Evolutionary conservation across 1,284 basidiomycete genomes (phyloP).

Genomic region (Puccinia hordei): DNA sequence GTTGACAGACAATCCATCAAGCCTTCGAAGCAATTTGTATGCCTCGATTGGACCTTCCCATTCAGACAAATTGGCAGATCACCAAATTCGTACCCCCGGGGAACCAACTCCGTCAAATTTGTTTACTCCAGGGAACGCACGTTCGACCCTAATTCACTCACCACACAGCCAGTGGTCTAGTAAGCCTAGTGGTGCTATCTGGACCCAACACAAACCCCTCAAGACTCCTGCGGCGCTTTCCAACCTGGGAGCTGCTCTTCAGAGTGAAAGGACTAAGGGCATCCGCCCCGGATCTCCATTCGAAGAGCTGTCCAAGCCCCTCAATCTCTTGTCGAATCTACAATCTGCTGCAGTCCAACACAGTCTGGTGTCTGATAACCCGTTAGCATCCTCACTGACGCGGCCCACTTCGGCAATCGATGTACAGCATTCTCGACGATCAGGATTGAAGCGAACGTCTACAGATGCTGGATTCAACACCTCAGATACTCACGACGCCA

Average conservation of each 20-base stretch:
- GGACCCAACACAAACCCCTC: constrained; percentile 41
- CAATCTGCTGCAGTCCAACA: constrained; percentile 22
- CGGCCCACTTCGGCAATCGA: constrained; percentile 18
- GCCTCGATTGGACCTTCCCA: constrained; percentile 29
- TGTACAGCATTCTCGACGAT: constrained; percentile 26
- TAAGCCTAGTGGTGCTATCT: constrained; percentile 23
- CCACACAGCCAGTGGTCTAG: constrained; percentile 49
- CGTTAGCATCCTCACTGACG: background rate
- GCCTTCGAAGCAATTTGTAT: constrained; percentile 27
- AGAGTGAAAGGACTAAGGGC: constrained; percentile 7
- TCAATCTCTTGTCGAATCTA: constrained; percentile 11
- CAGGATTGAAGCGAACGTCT: constrained; percentile 47
- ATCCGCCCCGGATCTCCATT: constrained; percentile 11
- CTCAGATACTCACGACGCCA: constrained; percentile 46
- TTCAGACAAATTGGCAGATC: constrained; percentile 17
- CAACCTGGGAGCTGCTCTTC: constrained; percentile 14
- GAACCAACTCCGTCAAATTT: constrained; percentile 11
- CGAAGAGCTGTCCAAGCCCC: constrained; percentile 26
- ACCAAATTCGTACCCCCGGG: constrained; percentile 32
- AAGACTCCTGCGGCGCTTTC: constrained; percentile 39
- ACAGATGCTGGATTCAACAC: constrained; percentile 46
- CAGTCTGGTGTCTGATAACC: background rate
- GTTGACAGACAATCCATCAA: constrained; percentile 46
- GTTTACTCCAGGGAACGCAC: constrained; percentile 43
- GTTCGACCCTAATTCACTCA: constrained; percentile 24